phyloP scores from a whole-genome alignment of 495 filamentous ascomycete species.

The Penicillium diatomitis region DNA sequence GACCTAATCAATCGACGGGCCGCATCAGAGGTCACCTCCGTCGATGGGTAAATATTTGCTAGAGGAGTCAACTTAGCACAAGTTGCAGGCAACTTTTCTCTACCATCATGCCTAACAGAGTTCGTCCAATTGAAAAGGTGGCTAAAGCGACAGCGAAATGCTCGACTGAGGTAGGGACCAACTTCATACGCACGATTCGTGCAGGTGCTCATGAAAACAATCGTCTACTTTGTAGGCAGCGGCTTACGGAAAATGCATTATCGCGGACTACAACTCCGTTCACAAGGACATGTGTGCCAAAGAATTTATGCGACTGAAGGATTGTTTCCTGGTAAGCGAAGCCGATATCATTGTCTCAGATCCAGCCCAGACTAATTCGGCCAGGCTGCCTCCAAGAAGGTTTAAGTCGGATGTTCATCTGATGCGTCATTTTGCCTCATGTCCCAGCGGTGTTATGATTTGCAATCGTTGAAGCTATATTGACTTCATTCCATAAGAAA shows the following conservation, averaged over 20 bases:
- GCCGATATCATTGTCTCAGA: not conserved
- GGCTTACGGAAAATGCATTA: conserved; percentile 84
- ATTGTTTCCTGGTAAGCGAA: conserved; percentile 74
- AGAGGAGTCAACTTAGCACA: too few relatives aligned
- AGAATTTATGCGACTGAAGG: conserved; percentile 79
- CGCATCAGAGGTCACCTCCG: too few relatives aligned
- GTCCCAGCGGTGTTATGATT: too few relatives aligned
- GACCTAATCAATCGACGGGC: not conserved
- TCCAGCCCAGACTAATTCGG: not conserved
- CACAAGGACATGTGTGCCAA: conserved; percentile 83
- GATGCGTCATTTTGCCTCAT: too few relatives aligned
- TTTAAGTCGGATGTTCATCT: conserved; percentile 4
- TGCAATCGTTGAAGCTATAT: too few relatives aligned
- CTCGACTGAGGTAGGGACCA: conserved; percentile 57
- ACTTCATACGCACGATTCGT: not conserved
- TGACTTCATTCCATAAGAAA: too few relatives aligned
- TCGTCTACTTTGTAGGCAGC: conserved; percentile 50
- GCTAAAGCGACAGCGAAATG: conserved; percentile 77
- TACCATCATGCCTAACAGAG: conserved; percentile 23
- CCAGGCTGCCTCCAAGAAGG: conserved; percentile 35
- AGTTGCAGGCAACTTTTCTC: too few relatives aligned
- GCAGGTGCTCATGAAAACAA: conserved; percentile 1
- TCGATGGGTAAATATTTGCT: too few relatives aligned
- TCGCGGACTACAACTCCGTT: conserved; percentile 82
- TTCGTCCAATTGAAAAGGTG: conserved; percentile 79